Base-by-base conservation (phyloP, 2,329 filamentous ascomycete genomes). In the Pseudogymnoascus sp. region DNA sequence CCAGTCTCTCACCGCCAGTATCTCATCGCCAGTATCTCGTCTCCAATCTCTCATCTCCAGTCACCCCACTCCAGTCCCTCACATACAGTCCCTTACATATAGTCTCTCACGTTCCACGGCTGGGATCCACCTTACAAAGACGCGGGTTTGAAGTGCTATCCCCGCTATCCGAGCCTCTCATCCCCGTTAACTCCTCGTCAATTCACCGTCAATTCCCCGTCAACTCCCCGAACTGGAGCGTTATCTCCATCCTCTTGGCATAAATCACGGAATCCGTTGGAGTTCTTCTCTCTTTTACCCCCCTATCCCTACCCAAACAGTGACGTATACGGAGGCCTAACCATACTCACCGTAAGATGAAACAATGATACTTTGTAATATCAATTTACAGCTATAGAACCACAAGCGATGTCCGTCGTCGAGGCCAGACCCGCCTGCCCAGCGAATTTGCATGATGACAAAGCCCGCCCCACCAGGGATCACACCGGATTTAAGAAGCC, bases 401-500 rank as follows among this genome's bases (percentile, higher is more conserved):
- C 11, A 36, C 28, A 56, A 34, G 14, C 28, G 49, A 56, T 14
- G 49, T 31, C 21, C 8, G 46, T 34, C 16, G 28, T 28, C 43
- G 18, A 21, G 49, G 16, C 49, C 12, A 18, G 25, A 56, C 46
- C 25, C 25, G 46, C n/a, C 21, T 1, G 9, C 5, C 9, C n/a
- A 21, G 28, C 28, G 28, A 56, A 34, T 56, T 34, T 34, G 5
- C 49, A 56, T 36, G 25, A 53, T 56, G 49, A 34, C 49, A 56
- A 56, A 34, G 49, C 49, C 5, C 16, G 49, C 9, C 28, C 49
- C 49, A 34, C n/a, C 16, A 25, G 9, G 11, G 11, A 12, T 18
- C 9, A 28, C 28, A 56, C 28, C 49, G 49, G 49, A 56, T 56
- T 56, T 56, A 56, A 56, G 28, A 56, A 56, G 12, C n/a, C n/a